Evolutionary conservation across 225 moss, liverwort and hornwort genomes (phyloP), one percentile per base, ranked within the genome.

Genomic region (Physcomitrellopsis africana): DNA sequence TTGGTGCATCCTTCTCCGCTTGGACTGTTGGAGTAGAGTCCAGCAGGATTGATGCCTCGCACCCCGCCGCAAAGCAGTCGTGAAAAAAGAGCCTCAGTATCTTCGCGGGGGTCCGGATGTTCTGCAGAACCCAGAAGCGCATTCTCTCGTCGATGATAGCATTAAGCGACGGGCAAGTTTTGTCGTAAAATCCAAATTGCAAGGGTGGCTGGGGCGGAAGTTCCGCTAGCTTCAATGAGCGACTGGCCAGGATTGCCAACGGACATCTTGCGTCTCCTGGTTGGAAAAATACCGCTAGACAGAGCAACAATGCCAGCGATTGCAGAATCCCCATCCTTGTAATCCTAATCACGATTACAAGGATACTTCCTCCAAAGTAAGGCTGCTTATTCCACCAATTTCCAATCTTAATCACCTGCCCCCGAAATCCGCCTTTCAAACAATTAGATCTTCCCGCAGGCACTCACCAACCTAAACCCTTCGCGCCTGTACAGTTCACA

Each of bases 21-120:
- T 44, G 43, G 64, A 80, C 9, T 14, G 75, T 14, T 26, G 85
- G 70, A 4, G 83, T 81, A 64, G 89, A 81, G 74, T 90, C 79
- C 1, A 90, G 46, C 20, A 90, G 49, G 3, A 90, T 81, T 26
- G 90, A 90, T 3, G 69, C 90, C 32, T 90, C 90, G 67, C 87
- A 87, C 52, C 90, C 90, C 29, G 87, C 85, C 16, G 79, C n/a
- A 5, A 92, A 86, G 74, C 94, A 95, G 59, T 95, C 94, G 63
- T 95, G 94, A 68, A 95, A 95, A 73, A 91, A 92, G 16, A 95
- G 68, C 7, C 94, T 82, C 48, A 91, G 77, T 19, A 92, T 61
- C 18, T 89, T 89, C 14, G 76, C 79, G 8, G 90, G 92, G 20
- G 88, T 87, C 17, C 49, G 78, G 20, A 74, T 75, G 61, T 94